Base-by-base conservation (phyloP, 1,284 basidiomycete species). In the Fomitopsis schrenkii region DNA sequence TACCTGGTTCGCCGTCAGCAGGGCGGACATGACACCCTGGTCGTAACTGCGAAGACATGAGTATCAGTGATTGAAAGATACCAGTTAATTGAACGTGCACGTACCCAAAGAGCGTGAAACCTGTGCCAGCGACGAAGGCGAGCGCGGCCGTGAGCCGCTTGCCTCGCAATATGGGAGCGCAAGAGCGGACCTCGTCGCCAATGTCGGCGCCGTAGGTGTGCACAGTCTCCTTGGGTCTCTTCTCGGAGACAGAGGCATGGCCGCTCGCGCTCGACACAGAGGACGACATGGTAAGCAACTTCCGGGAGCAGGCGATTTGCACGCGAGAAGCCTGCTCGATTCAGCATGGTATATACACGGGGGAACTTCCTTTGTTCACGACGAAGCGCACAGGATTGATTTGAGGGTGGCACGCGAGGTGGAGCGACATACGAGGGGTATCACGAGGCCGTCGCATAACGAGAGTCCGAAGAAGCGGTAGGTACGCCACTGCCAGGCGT, bases 11-110 rank as follows among this genome's bases (percentile, higher is more conserved):
- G 82, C 80, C 22, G 80, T 83, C 36, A 86, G 72, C 19, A 87
- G 73, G 2, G 84, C 82, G 45, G 81, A 83, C 84, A 87, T 86
- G 38, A 87, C 84, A 62, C 85, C 85, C 66, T 87, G 85, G 67
- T 87, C 85, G 74, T 87, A 87, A 17, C 82, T 83, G 45, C 22
- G 10, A n/a, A 50, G 7, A 38, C 22, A 19, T 61, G 28, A 53
- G 53, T 22, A 19, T 5, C 36, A 56, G 22, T 22, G 22, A 22
- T 22, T 22, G 22, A 26, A 38, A 14, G 22, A 46, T 40, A 52
- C 41, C 40, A 15, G 15, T 9, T 12, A 8, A 22, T 0, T 5
- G 28, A n/a, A 30, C 14, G 1, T 48, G 38, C 5, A 71, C 76
- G 40, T 59, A 82, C 79, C 85, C 84, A 68, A 87, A 86, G 12